phyloP scores from a whole-genome alignment of 805 yeast species.

The Metahyphopichia silvanorum region DNA sequence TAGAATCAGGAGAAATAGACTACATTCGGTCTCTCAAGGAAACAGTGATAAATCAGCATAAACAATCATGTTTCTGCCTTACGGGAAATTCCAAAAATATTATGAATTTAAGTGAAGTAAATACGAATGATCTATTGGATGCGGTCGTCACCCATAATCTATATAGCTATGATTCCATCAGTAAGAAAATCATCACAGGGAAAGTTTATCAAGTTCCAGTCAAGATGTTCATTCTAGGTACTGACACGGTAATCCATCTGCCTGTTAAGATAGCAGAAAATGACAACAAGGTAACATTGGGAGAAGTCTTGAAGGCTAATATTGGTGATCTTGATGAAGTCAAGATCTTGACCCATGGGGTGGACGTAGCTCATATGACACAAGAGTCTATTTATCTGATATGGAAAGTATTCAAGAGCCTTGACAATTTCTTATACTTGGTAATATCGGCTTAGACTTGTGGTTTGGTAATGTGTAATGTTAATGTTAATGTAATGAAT shows the following conservation, averaged over 20 bases:
- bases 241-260: slow-evolving; percentile 30
- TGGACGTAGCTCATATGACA: slow-evolving; percentile 15
- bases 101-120: slow-evolving; percentile 69
- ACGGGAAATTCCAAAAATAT: slow-evolving; percentile 77
- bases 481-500: too few relatives aligned
- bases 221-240: slow-evolving; percentile 42
- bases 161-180: slow-evolving; percentile 19
- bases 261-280: slow-evolving; percentile 10
- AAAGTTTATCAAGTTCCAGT: slow-evolving; percentile 44
- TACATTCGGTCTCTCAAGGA: slow-evolving; percentile 36
- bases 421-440: slow-evolving; percentile 37
- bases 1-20: slow-evolving; percentile 10
- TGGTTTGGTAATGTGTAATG: too few relatives aligned
- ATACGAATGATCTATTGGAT: slow-evolving; percentile 57
- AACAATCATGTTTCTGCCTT: slow-evolving; percentile 74
- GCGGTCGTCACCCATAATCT: slow-evolving; percentile 40
- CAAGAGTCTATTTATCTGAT: slow-evolving; percentile 18
- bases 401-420: slow-evolving; percentile 30
- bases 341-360: slow-evolving; percentile 40
- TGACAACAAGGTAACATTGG: slow-evolving; percentile 7
- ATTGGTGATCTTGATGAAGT: too few relatives aligned
- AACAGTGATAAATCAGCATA: slow-evolving; percentile 73
- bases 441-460: slow-evolving; percentile 9
- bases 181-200: slow-evolving; percentile 18
- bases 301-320: slow-evolving; percentile 8